These are phyloP conservation scores for Pezicula radicicola DNA, from an alignment of 2,329 filamentous ascomycete genomes.

Conservation along the genomic window DNA sequence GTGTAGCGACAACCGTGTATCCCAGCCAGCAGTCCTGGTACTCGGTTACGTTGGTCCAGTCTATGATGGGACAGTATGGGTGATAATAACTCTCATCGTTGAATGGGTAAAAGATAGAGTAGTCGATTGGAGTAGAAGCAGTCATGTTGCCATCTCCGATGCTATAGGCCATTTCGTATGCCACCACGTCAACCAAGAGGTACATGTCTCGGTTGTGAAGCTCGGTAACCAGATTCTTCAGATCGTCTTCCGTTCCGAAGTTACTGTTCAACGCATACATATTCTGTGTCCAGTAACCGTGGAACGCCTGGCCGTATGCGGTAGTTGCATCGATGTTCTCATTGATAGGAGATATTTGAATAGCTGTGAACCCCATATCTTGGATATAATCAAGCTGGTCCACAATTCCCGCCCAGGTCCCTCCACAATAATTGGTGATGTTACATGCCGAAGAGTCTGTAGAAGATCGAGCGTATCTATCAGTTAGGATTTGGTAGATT, in stretches of 20 bases:
- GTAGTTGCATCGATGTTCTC: constrained; percentile 31
- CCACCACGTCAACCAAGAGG: constrained; percentile 45
- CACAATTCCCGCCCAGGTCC: constrained; percentile 45
- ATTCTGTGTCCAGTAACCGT: constrained; percentile 46
- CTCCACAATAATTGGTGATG: constrained; percentile 37
- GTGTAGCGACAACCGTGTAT: constrained; percentile 35
- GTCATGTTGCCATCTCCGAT: not conserved
- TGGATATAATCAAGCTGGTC: constrained; percentile 47
- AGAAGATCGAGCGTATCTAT: constrained; percentile 32
- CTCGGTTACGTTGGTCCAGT: constrained; percentile 30
- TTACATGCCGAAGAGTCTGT: constrained; percentile 25
- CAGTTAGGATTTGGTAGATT: constrained; percentile 39
- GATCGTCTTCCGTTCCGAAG: constrained; percentile 41
- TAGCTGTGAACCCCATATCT: constrained; percentile 24
- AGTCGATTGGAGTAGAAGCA: constrained; percentile 1
- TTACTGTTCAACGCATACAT: constrained; percentile 41
- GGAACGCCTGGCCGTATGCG: constrained; percentile 32
- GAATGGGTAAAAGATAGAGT: constrained; percentile 3
- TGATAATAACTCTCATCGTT: constrained; percentile 18
- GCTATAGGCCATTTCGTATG: constrained; percentile 37
- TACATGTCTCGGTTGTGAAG: constrained; percentile 41
- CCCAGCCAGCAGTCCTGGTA: constrained; percentile 41
- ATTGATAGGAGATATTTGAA: too few relatives aligned
- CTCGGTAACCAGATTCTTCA: constrained; percentile 38
- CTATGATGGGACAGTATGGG: constrained; percentile 14